A percentile compares a stretch with the other conserved stretches of the same genome.
phyloP scores from a whole-genome alignment of 1,139 yeast species.

The Candida sojae region DNA sequence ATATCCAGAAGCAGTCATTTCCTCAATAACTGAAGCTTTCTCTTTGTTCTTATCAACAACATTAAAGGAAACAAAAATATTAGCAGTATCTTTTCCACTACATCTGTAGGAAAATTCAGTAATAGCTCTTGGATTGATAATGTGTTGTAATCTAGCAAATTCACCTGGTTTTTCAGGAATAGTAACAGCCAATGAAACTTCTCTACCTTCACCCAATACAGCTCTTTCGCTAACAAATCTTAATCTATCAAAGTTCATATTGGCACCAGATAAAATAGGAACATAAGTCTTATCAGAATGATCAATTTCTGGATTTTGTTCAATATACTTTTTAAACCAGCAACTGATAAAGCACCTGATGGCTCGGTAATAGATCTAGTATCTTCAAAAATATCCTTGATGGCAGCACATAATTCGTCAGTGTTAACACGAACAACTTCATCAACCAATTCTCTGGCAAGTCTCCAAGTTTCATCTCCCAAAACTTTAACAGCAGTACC shows the following conservation, averaged over 20 bases:
- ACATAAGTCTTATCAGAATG: conserved; percentile 76
- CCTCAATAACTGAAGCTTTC: conserved; percentile 38
- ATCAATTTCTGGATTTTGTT: conserved; percentile 64
- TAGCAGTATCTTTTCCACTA: conserved; percentile 58
- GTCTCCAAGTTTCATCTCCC: conserved; percentile 90
- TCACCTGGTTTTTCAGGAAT: conserved; percentile 95
- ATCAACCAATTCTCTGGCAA: conserved; percentile 77
- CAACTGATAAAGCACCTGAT: conserved; percentile 94
- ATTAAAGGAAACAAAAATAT: conserved; percentile 83
- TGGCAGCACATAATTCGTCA: conserved; percentile 97
- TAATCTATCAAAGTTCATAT: conserved; percentile 95
- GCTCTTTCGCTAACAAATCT: conserved; percentile 98
- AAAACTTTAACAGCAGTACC: conserved; percentile 95
- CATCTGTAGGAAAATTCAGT: conserved; percentile 93
- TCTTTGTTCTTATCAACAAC: conserved; percentile 72
- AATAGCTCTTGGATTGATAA: conserved; percentile 82
- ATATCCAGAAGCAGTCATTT: conserved; percentile 46
- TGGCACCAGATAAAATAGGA: conserved; percentile 92
- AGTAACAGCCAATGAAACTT: conserved; percentile 84
- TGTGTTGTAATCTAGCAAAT: conserved; percentile 69
- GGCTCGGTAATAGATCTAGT: conserved; percentile 95
- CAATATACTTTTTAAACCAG: conserved; percentile 85
- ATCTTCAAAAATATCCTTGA: conserved; percentile 94
- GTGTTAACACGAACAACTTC: conserved; percentile 86
- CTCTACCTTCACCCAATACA: conserved; percentile 95